Evolutionary conservation across 139 green algal species (phyloP), one percentile per base, ranked within the genome.

Genomic region (Coccomyxa sp.): DNA sequence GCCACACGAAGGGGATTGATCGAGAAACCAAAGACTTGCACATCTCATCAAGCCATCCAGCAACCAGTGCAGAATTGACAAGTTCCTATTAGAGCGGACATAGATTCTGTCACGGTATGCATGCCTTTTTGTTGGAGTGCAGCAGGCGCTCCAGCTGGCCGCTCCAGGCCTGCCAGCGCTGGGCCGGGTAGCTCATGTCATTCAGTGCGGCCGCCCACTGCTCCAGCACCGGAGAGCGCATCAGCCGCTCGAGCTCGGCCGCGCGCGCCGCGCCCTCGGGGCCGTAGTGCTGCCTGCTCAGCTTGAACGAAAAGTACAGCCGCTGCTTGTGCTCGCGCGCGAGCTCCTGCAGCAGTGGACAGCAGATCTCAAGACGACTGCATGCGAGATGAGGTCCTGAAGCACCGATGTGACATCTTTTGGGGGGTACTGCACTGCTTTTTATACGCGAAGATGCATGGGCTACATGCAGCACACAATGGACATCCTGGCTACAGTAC

Each of bases 241-340:
- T 81, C 67, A 88, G 66, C 27, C 71, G 59, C 15, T 63, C n/a
- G 38, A 88, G 82, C 15, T n/a, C 76, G 15, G 38, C 71, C 31
- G 79, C 83, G 12, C 30, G 66, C 28, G 58, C 28, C 76, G 81
- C 10, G 57, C 79, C 84, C 57, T 38, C 77, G 51, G 13, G 45
- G 23, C 75, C 66, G 51, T 83, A 88, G 77, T 90, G 84, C 78
- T 85, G 74, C 7, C 59, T 28, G 74, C 83, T 88, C 27, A 90
- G 82, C 17, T 60, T 74, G 78, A 91, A 87, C 15, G 88, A 82
- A 27, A 91, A 89, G 83, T 90, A 89, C n/a, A 93, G 45, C n/a
- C 85, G 82, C 79, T 92, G 85, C 51, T 88, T 87, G 82, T 88
- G 89, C 25, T 79, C 57, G 38, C 27, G 23, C 30, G 89, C 83